A percentile compares a stretch with the other conserved stretches of the same genome.
Conservation (phyloP, 352 stramenopile species). For the Phytophthora cajani region DNA sequence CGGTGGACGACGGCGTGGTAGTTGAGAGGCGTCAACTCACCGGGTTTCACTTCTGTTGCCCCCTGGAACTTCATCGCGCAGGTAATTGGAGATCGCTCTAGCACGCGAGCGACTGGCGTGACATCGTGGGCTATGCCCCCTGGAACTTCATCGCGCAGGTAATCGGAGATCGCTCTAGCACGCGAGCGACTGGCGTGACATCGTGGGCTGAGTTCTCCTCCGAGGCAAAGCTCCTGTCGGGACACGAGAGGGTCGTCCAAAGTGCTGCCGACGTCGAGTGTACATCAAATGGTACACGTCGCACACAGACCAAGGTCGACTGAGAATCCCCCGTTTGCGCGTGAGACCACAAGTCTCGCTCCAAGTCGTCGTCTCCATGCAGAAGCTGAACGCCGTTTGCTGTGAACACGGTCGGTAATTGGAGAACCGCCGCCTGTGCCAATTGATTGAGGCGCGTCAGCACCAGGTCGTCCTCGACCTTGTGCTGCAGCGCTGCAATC, state of each 20-base stretch:
- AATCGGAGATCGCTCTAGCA: slow-evolving; percentile 15
- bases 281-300: slow-evolving; percentile 27
- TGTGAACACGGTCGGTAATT: slow-evolving; percentile 13
- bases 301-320: slow-evolving; percentile 22
- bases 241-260: slow-evolving; percentile 18
- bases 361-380: background rate
- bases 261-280: slow-evolving; percentile 21
- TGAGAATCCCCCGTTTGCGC: slow-evolving; percentile 4
- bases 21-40: slow-evolving; percentile 4
- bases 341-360: slow-evolving; percentile 23
- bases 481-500: slow-evolving; percentile 15
- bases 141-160: slow-evolving; percentile 20
- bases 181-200: background rate
- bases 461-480: slow-evolving; percentile 9
- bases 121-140: slow-evolving; percentile 2
- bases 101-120: background rate
- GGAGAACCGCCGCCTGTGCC: background rate
- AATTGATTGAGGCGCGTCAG: slow-evolving; percentile 9
- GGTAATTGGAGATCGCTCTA: slow-evolving; percentile 12
- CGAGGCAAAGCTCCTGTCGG: slow-evolving; percentile 2
- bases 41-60: background rate
- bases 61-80: slow-evolving; percentile 22
- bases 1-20: slow-evolving; percentile 16
- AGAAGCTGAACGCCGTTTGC: slow-evolving; percentile 8
- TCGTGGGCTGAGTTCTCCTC: slow-evolving; percentile 7